Evolutionary conservation across 345 rosid species (phyloP).

Genomic region (Reutealis trisperma): DNA sequence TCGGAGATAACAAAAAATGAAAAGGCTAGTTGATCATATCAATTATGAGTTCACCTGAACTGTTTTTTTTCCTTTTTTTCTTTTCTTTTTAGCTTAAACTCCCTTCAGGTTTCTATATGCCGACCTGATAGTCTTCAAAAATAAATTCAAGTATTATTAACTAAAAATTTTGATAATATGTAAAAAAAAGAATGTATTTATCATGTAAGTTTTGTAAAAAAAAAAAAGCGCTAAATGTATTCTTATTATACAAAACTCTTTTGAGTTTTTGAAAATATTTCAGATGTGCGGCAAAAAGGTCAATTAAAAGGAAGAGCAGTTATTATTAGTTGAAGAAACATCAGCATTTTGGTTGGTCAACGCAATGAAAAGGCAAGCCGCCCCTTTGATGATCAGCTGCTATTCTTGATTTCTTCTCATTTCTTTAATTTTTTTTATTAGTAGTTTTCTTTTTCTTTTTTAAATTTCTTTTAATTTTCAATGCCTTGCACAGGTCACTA

Average conservation of each 20-base stretch:
- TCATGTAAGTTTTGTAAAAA: too few relatives aligned
- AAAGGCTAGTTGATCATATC: not conserved
- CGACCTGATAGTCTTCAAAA: too few relatives aligned
- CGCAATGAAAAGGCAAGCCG: conserved; percentile 5
- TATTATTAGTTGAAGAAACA: not conserved
- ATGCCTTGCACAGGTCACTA: not conserved
- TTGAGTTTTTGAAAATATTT: too few relatives aligned
- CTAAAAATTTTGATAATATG: not conserved
- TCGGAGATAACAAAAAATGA: not conserved
- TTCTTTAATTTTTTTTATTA: not conserved
- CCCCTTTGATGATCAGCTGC: not conserved
- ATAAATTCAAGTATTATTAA: too few relatives aligned
- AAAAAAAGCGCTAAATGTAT: too few relatives aligned
- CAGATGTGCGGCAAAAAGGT: not conserved
- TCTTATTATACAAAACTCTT: too few relatives aligned
- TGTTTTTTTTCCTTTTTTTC: not conserved
- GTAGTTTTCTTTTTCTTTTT: not conserved
- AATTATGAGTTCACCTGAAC: not conserved
- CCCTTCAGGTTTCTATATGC: too few relatives aligned
- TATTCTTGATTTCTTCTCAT: not conserved
- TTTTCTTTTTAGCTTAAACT: not conserved
- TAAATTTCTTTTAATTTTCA: not conserved
- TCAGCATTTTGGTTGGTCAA: not conserved
- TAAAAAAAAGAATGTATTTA: not conserved
- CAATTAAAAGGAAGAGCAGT: too few relatives aligned